Evolutionary conservation across 805 yeast species (phyloP).

Genomic region (Sugiyamaella lignohabitans): DNA sequence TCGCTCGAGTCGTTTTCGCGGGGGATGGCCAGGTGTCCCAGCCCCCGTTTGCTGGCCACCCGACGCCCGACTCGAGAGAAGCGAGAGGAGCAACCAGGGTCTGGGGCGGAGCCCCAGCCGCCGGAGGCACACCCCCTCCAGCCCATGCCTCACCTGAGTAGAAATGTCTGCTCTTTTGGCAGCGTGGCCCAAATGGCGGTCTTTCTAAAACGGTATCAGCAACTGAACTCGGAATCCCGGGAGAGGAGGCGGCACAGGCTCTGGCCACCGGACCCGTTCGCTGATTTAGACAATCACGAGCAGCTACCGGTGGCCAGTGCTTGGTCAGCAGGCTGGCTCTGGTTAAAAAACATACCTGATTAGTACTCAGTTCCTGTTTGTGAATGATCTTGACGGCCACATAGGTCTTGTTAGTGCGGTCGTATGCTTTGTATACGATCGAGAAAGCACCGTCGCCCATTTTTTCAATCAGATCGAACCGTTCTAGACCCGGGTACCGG

Average conservation of each 20-base stretch:
- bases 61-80: no score
- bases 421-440: slow-evolving; percentile 67
- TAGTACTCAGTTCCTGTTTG: slow-evolving; percentile 43
- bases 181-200: slow-evolving; percentile 12
- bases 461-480: slow-evolving; percentile 33
- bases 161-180: slow-evolving; percentile 3
- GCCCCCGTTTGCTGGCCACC: no score
- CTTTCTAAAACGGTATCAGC: slow-evolving; percentile 1
- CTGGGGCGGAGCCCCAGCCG: no score
- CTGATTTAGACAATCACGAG: no score
- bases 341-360: slow-evolving; percentile 32
- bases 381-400: slow-evolving; percentile 75
- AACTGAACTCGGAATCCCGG: not conserved
- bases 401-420: slow-evolving; percentile 36
- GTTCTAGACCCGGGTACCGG: slow-evolving; percentile 35
- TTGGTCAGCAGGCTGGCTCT: no score
- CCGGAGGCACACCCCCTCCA: no score
- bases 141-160: slow-evolving; percentile 13
- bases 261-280: no score
- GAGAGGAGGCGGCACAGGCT: not conserved
- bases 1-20: no score
- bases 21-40: no score
- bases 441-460: slow-evolving; percentile 80
- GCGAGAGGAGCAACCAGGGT: no score
- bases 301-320: no score